Evolutionary conservation across 495 filamentous ascomycete genomes (phyloP).

Genomic region (Aspergillus coremiiformis): DNA sequence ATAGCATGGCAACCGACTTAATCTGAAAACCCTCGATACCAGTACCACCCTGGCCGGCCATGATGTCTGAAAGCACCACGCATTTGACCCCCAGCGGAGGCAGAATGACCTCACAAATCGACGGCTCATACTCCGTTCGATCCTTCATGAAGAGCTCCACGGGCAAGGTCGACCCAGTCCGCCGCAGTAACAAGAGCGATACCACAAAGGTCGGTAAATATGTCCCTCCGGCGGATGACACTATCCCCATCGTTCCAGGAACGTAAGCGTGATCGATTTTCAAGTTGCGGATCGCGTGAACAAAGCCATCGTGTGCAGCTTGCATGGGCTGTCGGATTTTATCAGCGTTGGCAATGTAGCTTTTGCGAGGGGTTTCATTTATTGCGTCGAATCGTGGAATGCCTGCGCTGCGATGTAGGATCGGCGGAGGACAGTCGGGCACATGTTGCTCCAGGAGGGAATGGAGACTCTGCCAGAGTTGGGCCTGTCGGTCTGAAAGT

Average conservation of each 20-base stretch:
- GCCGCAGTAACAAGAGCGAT: conserved; percentile 39
- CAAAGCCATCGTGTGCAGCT: conserved; percentile 26
- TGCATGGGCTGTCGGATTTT: conserved; percentile 18
- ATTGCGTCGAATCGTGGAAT: conserved; percentile 13
- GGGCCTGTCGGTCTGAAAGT: neutral
- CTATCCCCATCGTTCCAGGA: conserved; percentile 37
- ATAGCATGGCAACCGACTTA: conserved; percentile 44
- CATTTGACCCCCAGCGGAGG: conserved; percentile 39
- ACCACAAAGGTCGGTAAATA: conserved; percentile 32
- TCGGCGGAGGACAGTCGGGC: conserved; percentile 14
- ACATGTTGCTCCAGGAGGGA: conserved; percentile 15
- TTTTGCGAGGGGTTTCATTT: conserved; percentile 7
- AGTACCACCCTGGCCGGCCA: conserved; percentile 3
- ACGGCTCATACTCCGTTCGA: conserved; percentile 30
- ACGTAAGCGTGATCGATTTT: conserved; percentile 15
- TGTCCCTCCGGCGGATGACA: conserved; percentile 30
- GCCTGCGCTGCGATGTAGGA: conserved; percentile 5
- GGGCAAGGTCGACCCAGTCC: conserved; percentile 39
- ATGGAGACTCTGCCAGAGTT: conserved; percentile 12
- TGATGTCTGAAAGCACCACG: conserved; percentile 27
- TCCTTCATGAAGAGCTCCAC: conserved; percentile 45
- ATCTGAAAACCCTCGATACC: conserved; percentile 38
- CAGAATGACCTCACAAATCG: conserved; percentile 39
- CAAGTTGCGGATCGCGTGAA: conserved; percentile 17
- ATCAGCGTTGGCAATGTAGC: conserved; percentile 15